Conservation (phyloP, 106 monocot species). For the Dioscorea dumetorum region DNA sequence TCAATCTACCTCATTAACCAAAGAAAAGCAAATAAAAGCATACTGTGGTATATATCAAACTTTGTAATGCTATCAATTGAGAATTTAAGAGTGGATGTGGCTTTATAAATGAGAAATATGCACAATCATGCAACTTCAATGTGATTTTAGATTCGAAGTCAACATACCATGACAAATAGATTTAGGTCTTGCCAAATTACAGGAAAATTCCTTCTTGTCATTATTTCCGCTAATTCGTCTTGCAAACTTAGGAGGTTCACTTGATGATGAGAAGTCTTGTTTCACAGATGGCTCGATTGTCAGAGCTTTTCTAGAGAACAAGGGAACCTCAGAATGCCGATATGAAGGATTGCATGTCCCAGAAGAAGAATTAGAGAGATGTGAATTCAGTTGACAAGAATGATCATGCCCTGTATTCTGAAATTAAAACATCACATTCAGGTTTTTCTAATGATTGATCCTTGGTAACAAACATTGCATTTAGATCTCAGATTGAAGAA, state of each 20-base stretch:
- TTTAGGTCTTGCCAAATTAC: neutral
- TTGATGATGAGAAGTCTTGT: conserved; percentile 15
- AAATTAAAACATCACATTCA: neutral
- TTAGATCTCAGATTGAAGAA: neutral
- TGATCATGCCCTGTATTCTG: conserved; percentile 6
- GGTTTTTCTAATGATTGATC: neutral
- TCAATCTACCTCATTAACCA: neutral
- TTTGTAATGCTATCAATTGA: neutral
- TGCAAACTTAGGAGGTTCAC: conserved; percentile 27
- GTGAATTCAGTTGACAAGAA: conserved; percentile 10
- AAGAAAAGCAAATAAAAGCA: neutral
- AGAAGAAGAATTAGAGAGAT: no score
- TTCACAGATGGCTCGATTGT: conserved; percentile 1
- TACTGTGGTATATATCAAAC: neutral
- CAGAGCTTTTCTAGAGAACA: conserved; percentile 32
- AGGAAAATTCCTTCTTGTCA: conserved; percentile 6
- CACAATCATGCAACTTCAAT: neutral
- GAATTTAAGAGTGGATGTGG: neutral
- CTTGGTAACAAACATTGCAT: neutral
- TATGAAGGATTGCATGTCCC: conserved; percentile 2
- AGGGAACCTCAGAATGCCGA: conserved; percentile 15
- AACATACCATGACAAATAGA: conserved; percentile 21
- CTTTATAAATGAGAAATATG: neutral
- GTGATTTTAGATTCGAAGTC: neutral
- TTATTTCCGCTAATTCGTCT: conserved; percentile 8